Evolutionary conservation across 768 basidiomycete species (phyloP), one percentile per base, ranked within the genome.

Genomic region (Tulasnella sp.): DNA sequence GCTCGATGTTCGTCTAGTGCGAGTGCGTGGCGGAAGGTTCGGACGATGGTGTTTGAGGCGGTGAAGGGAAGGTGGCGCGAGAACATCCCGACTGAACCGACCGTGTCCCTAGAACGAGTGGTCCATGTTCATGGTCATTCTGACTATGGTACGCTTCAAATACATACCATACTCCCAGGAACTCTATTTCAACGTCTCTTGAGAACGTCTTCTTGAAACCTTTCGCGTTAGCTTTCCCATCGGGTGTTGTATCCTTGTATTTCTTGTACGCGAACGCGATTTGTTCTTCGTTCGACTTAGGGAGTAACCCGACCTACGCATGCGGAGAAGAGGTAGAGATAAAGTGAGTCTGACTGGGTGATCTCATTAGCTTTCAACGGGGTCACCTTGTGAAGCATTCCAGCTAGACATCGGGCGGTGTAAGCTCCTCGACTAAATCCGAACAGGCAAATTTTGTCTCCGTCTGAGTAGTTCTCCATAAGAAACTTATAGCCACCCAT

Each of bases 371-470:
- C 37, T 37, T 44, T 18, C 12, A 11, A 28, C 18, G 5, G 6
- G 31, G n/a, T n/a, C 46, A 91, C 91, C 85, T 92, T 92, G 83
- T 93, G 90, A 20, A 94, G 84, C 83, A 85, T 84, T n/a, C 84
- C 85, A 0, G 84, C 84, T 44, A 84, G 82, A 37, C 83, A 83
- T 28, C 85, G 79, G 3, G 84, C 84, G 9, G 84, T 83, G 77
- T 83, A 84, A 14, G 83, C 82, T 31, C 85, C 85, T 44, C 86
- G 78, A 9, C 85, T 85, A 80, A 86, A 86, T 22, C 86, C 86
- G 78, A 85, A 85, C 60, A 86, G 83, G 81, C 77, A 86, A 40
- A 86, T 82, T 72, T 91, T 78, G 80, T 86, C 86, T 24, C 85
- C 85, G 3, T 82, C 80, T 2, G 28, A 54, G 69, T 76, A 81